A percentile compares a stretch with the other conserved stretches of the same genome.
Conservation (phyloP, 176 grass and related monocot genomes). For the Oryza longistaminata region DNA sequence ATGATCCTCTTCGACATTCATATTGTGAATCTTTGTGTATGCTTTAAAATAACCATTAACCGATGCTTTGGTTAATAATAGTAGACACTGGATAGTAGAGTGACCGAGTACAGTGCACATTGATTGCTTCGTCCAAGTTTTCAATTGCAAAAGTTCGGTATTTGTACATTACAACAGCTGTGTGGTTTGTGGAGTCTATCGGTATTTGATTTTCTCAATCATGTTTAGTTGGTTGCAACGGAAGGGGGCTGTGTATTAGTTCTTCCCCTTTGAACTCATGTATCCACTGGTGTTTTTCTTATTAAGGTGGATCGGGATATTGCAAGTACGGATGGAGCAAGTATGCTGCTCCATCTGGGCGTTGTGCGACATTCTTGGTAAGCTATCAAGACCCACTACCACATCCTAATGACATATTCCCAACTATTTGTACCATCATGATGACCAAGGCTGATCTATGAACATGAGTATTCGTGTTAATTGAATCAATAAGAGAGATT, state of each 20-base stretch:
- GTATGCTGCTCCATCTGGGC: constrained; percentile 82
- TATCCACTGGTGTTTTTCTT: constrained; percentile 19
- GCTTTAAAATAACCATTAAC: not conserved
- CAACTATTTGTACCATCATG: not conserved
- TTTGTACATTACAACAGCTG: not conserved
- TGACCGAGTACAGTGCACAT: not conserved
- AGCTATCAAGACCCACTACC: not conserved
- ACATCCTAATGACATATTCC: not conserved
- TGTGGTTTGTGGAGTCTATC: not conserved
- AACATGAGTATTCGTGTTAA: not conserved
- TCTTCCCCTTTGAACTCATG: constrained; percentile 3
- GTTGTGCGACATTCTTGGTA: constrained; percentile 90
- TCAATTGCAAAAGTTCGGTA: not conserved
- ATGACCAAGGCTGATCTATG: not conserved
- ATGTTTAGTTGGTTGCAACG: not conserved
- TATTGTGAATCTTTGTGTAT: not conserved
- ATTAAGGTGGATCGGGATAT: constrained; percentile 93
- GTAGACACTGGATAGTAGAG: not conserved
- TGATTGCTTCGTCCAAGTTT: not conserved
- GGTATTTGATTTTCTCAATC: not conserved
- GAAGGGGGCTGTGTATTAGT: not conserved
- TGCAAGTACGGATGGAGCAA: constrained; percentile 99
- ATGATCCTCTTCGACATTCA: constrained; percentile 1
- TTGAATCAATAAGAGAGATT: not conserved
- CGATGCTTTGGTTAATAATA: not conserved